Evolutionary conservation across 805 yeast species (phyloP), one percentile per base, ranked within the genome.

Genomic region (Schizosaccharomyces japonicus): DNA sequence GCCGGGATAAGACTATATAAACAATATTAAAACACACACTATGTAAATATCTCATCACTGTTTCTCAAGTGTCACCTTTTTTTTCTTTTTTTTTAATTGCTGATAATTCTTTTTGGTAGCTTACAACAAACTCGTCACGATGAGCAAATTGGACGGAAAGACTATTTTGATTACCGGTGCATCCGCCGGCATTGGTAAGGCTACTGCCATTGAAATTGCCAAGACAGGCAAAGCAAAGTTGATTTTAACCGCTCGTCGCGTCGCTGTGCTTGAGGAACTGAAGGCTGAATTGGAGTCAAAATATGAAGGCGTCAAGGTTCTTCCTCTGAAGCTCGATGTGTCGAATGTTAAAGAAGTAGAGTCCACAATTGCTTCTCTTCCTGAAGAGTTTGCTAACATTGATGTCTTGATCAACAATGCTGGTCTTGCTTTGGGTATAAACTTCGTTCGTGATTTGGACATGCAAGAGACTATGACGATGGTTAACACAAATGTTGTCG

Each of bases 171-270:
- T 87, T 56, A 82, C 96, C 2, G 46, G 46, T 29, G 46, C 46
- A 5, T 42, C 46, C n/a, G 15, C 33, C 19, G 96, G 96, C 49
- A 87, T 87, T 56, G 98, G 96, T 10, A 75, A 74, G 54, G 90
- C 94, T 48, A 84, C 95, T 8, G 96, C 95, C 13, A 62, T 69
- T 44, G 93, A 85, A 59, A 75, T 82, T 54, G 90, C 94, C 39
- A 75, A 67, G 21, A 81, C 83, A 13, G 93, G 94, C 31, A 60
- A 76, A 10, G 59, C 78, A 54, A 76, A 78, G 56, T 68, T 83
- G 55, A 67, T 83, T 52, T 67, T 83, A 25, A 70, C 84, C 2
- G 94, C 94, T 3, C 74, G 94, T 63, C 75, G 94, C 63, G 52
- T 68, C 33, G 81, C 76, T 5, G 73, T 73, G 51, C 62, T 81